Evolutionary conservation across 1,284 basidiomycete genomes (phyloP), one percentile per base, ranked within the genome.

Genomic region (Boletellus deceptivus): DNA sequence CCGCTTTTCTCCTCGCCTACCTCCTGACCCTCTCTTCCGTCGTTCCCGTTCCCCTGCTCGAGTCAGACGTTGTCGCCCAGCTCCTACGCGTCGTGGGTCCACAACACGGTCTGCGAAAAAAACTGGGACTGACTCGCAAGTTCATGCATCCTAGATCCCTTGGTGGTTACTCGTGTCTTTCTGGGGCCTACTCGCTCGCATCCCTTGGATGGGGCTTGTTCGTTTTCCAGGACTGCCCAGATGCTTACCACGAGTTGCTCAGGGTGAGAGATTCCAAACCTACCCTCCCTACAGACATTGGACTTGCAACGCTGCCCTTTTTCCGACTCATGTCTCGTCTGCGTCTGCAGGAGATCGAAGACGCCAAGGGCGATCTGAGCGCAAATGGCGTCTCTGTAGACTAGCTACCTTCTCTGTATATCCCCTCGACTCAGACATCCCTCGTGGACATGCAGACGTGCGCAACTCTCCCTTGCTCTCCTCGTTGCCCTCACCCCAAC

Each of bases 91-190:
- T 86, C 16, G 59, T 59, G 29, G 46, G 55, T 42, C 10, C 29
- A 31, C 11, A 8, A 11, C 29, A 4, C 11, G 10, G 27, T 31
- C 29, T 31, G 11, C 3, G 29, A 13, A 13, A 31, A 31, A 4
- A 36, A 22, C 35, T 11, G 29, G 7, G 39, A 29, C 48, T 42
- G 1, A 31, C 29, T 31, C 5, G 10, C 29, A 11, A 2, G 29
- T 31, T 10, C 29, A 8, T 31, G 11, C 3, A 13, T 11, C 10
- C 29, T 31, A 25, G 86, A 66, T 89, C 41, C 86, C 86, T 3
- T 91, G 84, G 83, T 89, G 86, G 86, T 63, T 88, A 18, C 75
- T 90, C 20, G 84, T 90, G 3, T 71, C 83, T 2, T 88, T 89
- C n/a, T 54, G 87, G 88, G 9, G 79, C 86, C 2, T 90, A 88